A percentile compares a stretch with the other conserved stretches of the same genome.
Evolutionary conservation across 768 basidiomycete genomes (phyloP).

Genomic region (Sporobolomyces phaffii): DNA sequence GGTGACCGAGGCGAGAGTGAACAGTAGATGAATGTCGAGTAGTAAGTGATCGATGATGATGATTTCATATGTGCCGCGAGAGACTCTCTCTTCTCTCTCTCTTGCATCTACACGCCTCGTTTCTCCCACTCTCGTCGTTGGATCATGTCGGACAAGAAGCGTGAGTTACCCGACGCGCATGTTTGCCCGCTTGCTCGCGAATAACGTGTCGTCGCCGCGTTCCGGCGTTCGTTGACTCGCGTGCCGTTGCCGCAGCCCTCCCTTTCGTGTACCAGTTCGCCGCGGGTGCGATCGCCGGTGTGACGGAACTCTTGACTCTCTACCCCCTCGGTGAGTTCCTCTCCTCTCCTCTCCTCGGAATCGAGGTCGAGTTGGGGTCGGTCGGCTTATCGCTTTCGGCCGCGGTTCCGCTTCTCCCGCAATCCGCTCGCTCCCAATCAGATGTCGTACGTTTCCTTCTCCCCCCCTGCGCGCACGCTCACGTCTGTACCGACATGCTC

Average conservation of each 20-base stretch:
- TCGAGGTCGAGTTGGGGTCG: too few relatives aligned
- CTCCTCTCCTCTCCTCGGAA: background rate
- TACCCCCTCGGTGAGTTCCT: constrained; percentile 71
- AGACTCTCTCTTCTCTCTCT: background rate
- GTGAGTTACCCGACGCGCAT: constrained; percentile 15
- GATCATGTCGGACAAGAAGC: constrained; percentile 19
- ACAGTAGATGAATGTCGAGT: too few relatives aligned
- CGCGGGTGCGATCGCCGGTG: constrained; percentile 92
- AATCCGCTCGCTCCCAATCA: background rate
- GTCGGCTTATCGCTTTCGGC: background rate
- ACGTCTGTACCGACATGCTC: too few relatives aligned
- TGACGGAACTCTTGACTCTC: constrained; percentile 57
- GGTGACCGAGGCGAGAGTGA: too few relatives aligned
- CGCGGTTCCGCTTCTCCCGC: background rate
- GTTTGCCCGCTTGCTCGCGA: background rate
- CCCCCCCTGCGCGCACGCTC: too few relatives aligned
- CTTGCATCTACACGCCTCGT: background rate
- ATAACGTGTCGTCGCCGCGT: background rate
- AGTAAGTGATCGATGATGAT: too few relatives aligned
- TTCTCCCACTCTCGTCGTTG: background rate
- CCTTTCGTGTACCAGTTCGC: constrained; percentile 67
- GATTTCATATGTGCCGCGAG: too few relatives aligned
- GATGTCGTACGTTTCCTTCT: background rate
- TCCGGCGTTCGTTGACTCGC: background rate
- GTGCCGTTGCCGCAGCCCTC: constrained; percentile 41